Conservation (phyloP, 495 filamentous ascomycete genomes). For the Penicillium bovifimosum region DNA sequence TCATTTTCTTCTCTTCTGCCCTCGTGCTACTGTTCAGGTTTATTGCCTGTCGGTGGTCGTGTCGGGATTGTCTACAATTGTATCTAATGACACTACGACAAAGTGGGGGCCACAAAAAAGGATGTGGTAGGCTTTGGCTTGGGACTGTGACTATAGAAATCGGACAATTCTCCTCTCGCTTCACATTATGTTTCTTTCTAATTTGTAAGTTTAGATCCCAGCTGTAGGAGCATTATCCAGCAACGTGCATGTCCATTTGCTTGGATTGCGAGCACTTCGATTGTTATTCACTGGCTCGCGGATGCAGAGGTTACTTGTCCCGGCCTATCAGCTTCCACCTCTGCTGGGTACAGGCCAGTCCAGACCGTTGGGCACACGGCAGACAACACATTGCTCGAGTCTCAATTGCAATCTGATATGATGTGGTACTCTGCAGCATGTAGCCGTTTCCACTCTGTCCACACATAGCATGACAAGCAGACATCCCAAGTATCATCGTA, state of each 20-base stretch:
- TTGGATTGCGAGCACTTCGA: background rate
- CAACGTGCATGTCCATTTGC: slow-evolving; percentile 2
- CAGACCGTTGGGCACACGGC: background rate
- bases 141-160: slow-evolving; percentile 45
- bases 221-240: slow-evolving; percentile 8
- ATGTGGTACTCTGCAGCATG: background rate
- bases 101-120: slow-evolving; percentile 34
- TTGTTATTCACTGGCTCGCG: background rate
- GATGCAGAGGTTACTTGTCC: background rate
- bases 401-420: background rate
- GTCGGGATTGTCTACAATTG: slow-evolving; percentile 36
- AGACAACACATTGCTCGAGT: background rate
- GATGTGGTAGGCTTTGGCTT: slow-evolving; percentile 35
- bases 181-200: slow-evolving; percentile 10
- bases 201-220: background rate
- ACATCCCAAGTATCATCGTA: no score
- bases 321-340: background rate
- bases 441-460: background rate
- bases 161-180: slow-evolving; percentile 46
- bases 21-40: slow-evolving; percentile 25
- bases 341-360: background rate
- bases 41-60: slow-evolving; percentile 13
- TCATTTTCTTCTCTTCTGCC: slow-evolving; percentile 30
- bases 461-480: background rate
- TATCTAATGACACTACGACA: slow-evolving; percentile 47